Evolutionary conservation across 2,329 filamentous ascomycete species (phyloP).

Genomic region (Beauveria bassiana): DNA sequence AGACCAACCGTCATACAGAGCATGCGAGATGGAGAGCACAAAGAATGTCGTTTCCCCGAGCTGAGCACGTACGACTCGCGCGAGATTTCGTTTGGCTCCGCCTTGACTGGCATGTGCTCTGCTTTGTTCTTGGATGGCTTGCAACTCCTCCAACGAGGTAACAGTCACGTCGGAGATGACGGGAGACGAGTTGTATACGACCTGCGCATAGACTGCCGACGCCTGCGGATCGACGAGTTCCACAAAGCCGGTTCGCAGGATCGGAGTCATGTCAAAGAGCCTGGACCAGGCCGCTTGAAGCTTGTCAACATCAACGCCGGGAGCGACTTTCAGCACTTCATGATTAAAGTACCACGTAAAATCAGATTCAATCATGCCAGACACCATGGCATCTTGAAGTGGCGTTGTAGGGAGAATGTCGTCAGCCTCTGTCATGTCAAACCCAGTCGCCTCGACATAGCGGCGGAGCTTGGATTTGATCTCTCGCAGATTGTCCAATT

Average conservation of each 20-base stretch:
- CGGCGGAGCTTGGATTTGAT: background rate
- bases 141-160: constrained; percentile 25
- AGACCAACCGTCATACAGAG: constrained; percentile 86
- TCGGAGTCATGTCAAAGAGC: constrained; percentile 55
- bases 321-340: constrained; percentile 58
- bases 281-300: constrained; percentile 55
- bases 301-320: constrained; percentile 43
- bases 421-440: constrained; percentile 33
- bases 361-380: constrained; percentile 68
- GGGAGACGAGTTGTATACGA: constrained; percentile 26
- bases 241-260: constrained; percentile 68
- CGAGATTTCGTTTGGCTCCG: constrained; percentile 33
- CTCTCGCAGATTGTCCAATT: background rate
- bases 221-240: constrained; percentile 55
- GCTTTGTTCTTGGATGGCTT: constrained; percentile 16
- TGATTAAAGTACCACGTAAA: constrained; percentile 80
- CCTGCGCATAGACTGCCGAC: constrained; percentile 41
- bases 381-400: constrained; percentile 79
- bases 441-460: background rate
- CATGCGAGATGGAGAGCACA: constrained; percentile 71
- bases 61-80: constrained; percentile 41
- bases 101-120: constrained; percentile 19
- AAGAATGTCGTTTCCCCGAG: constrained; percentile 32
- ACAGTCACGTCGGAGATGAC: constrained; percentile 20
- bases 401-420: constrained; percentile 67